Base-by-base conservation (phyloP, 352 stramenopile species). In the Globisporangium radiosum region DNA sequence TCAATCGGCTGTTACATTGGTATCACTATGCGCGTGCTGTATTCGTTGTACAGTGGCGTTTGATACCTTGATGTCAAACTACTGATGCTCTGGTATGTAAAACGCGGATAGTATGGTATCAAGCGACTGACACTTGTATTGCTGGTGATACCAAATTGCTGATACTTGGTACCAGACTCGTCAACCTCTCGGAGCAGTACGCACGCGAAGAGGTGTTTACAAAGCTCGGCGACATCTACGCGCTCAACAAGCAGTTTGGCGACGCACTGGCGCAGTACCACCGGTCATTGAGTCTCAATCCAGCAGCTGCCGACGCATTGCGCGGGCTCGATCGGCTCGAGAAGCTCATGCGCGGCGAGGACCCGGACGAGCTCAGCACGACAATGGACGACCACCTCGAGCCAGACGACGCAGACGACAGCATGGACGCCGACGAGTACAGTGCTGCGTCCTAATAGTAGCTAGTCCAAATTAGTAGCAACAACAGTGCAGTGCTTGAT, bases 301-400 rank as follows among this genome's bases (percentile, higher is more conserved):
- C 78, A 11, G 66, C 61, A 19, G 87, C 71, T 8, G 66, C 59
- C 1, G 74, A 86, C 6, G 79, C 82, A 8, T 15, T 85, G 8
- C 69, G 69, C 4, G 85, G 75, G 0, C 56, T 94, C 13, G 80
- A 92, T 8, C 77, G 81, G 5, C 68, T 94, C 3, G 85, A 94
- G 63, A 89, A 88, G 63, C 65, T 92, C 38, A 87, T 92, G 79
- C 80, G 76, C 8, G 82, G 79, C 4, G 81, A 92, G 40, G 80
- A 92, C 57, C 78, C 78, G 0, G 80, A 94, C 56, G 79, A 86
- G 42, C 55, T 86, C 42, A 86, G 70, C 63, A 76, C 76, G 47
- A 80, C 72, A 11, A 80, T 88, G 66, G 78, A 88, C 66, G 78
- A 88, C 39, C 69, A 81, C 60, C 63, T 88, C 57, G 79, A 81